phyloP scores from a whole-genome alignment of 768 basidiomycete species.

The Fibroporia radiculosa region DNA sequence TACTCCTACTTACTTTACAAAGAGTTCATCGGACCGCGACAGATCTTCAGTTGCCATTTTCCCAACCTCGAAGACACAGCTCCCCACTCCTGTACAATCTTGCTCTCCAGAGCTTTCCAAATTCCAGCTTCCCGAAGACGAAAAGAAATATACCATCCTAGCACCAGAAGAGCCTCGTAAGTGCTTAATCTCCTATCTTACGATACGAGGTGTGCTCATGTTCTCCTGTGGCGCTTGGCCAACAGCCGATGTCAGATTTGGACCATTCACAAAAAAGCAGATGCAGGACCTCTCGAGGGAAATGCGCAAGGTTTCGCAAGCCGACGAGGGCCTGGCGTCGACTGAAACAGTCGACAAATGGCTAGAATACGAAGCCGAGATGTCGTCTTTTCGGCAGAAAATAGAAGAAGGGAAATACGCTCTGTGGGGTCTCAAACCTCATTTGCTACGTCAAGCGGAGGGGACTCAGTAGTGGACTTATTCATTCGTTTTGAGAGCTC shows the following conservation, averaged over 20 bases:
- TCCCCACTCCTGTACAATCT: conserved; percentile 1
- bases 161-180: too few species aligned
- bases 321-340: not conserved
- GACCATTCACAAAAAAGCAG: not conserved
- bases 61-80: too few species aligned
- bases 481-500: too few species aligned
- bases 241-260: too few species aligned
- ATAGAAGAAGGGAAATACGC: not conserved
- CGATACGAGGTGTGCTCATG: not conserved
- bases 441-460: too few species aligned
- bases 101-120: conserved; percentile 1
- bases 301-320: not conserved
- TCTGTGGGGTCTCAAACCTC: not conserved
- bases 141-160: not conserved
- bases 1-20: not conserved
- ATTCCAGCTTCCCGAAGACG: not conserved
- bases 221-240: too few species aligned
- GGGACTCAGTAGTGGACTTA: too few species aligned
- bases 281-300: not conserved
- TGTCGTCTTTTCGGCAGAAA: not conserved
- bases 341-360: not conserved
- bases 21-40: too few species aligned
- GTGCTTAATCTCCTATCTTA: not conserved
- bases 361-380: not conserved
- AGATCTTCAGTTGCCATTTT: too few species aligned